A percentile compares a stretch with the other conserved stretches of the same genome.
Evolutionary conservation across 140 eudicot genomes (phyloP).

Genomic region (Stevia rebaudiana): DNA sequence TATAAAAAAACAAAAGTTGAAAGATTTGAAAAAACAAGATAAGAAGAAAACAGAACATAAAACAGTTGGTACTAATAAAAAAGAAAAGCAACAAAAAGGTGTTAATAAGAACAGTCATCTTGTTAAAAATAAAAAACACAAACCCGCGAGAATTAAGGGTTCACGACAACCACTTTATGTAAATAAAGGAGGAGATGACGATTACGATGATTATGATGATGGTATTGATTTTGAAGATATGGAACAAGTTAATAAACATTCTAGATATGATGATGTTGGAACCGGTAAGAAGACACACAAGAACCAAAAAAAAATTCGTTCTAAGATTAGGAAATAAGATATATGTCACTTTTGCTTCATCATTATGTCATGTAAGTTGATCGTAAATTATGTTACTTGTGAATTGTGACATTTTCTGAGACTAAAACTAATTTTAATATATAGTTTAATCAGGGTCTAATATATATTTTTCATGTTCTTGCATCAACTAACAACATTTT

Average conservation of each 20-base stretch:
- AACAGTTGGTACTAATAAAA: slow-evolving; percentile 32
- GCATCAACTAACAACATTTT: no score
- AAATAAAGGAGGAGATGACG: slow-evolving; percentile 29
- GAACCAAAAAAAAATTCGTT: slow-evolving; percentile 21
- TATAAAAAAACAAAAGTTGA: slow-evolving; percentile 18
- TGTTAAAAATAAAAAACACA: slow-evolving; percentile 59
- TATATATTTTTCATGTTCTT: no score
- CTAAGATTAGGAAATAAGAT: slow-evolving; percentile 28
- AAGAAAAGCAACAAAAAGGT: slow-evolving; percentile 26
- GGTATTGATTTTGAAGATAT: slow-evolving; percentile 26
- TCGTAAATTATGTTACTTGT: no score
- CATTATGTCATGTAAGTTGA: no score
- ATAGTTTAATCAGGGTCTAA: no score
- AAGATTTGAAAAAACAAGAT: slow-evolving; percentile 29
- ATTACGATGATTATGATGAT: slow-evolving; percentile 27
- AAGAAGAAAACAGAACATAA: slow-evolving; percentile 37
- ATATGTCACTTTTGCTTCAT: slow-evolving; percentile 7
- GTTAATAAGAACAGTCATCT: slow-evolving; percentile 26
- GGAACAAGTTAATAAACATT: slow-evolving; percentile 7
- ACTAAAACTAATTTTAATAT: no score
- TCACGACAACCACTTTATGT: slow-evolving; percentile 25
- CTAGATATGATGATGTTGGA: slow-evolving; percentile 19
- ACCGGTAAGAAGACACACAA: slow-evolving; percentile 18
- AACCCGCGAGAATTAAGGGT: slow-evolving; percentile 41
- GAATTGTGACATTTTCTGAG: no score